Base-by-base conservation (phyloP, 1,284 basidiomycete species). In the Pyrrhoderma lamaoense region DNA sequence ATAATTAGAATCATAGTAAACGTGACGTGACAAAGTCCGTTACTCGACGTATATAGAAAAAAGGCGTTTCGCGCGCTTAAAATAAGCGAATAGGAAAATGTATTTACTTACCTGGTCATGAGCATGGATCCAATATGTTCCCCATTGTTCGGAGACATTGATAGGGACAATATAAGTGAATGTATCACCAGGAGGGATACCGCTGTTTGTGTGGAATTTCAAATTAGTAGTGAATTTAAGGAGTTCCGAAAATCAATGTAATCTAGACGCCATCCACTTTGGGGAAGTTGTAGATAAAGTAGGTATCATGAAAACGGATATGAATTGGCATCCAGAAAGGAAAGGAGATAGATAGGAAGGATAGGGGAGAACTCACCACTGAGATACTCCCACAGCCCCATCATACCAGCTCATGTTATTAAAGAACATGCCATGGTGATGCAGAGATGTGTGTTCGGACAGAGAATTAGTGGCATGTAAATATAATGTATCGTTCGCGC, bases 51-150 rank as follows among this genome's bases (percentile, higher is more conserved):
- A 11, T 31, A 5, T 31, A 11, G 11, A 11, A 31, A 31, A 11
- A 11, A 11, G 11, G 27, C 7, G 50, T 42, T 19, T 45, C 53
- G 42, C 60, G 54, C 11, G 57, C 57, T 37, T 44, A 31, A 35
- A 37, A 13, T 31, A 40, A 21, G 47, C 1, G 7, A 16, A 37
- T 8, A 21, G 22, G 11, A 31, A 31, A 31, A 11, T 5, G 27
- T 5, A 31, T 5, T 19, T 1, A 57, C 73, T 47, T 58, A 83
- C 82, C n/a, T 61, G 65, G 39, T 75, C 64, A 62, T 89, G 85
- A 0, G 80, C 80, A 60, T 95, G 92, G 11, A 85, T 80, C 93
- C 93, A 96, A 67, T 87, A 96, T 2, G 91, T 90, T 3, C 93
- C 93, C 70, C 78, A 77, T 64, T 93, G 86, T 3, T 77, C 76